Conservation (phyloP, 2,329 filamentous ascomycete species). For the Byssothecium circinans region DNA sequence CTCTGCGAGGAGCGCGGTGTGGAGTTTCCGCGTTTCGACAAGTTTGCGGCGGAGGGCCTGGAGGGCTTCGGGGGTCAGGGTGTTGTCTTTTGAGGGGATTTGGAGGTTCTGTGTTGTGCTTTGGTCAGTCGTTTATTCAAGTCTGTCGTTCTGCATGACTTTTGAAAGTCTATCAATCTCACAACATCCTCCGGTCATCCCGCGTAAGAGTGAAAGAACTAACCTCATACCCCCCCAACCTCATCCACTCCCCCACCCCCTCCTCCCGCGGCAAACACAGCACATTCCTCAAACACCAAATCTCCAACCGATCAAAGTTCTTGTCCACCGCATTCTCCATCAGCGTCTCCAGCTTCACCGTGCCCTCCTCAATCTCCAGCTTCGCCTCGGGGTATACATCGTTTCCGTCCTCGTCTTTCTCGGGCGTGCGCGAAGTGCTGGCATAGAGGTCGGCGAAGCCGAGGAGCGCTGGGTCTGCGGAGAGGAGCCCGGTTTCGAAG, state of each 20-base stretch:
- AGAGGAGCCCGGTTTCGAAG: slow-evolving; percentile 79
- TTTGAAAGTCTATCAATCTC: no score
- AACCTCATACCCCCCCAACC: slow-evolving; percentile 82
- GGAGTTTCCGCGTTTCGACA: slow-evolving; percentile 76
- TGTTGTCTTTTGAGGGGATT: slow-evolving; percentile 27
- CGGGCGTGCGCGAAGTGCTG: slow-evolving; percentile 44
- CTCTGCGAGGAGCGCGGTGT: slow-evolving; percentile 70
- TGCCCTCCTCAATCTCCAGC: slow-evolving; percentile 82
- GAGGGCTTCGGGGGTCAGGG: slow-evolving; percentile 68
- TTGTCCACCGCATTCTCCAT: slow-evolving; percentile 54
- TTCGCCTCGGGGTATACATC: slow-evolving; percentile 53
- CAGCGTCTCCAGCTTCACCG: slow-evolving; percentile 53
- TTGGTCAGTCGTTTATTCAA: not conserved
- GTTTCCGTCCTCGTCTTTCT: slow-evolving; percentile 46
- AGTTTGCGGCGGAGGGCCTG: slow-evolving; percentile 72
- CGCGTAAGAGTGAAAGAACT: no score
- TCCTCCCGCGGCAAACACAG: slow-evolving; percentile 52
- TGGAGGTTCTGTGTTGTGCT: slow-evolving; percentile 26
- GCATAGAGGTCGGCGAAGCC: slow-evolving; percentile 68
- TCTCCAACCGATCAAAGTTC: slow-evolving; percentile 59
- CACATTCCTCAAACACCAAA: slow-evolving; percentile 84
- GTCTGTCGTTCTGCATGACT: not conserved
- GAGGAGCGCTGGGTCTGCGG: slow-evolving; percentile 71
- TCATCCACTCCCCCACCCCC: slow-evolving; percentile 69
- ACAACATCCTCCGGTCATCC: no score